Conservation (phyloP, 2,329 filamentous ascomycete species). For the Chrysosporium queenslandicum region DNA sequence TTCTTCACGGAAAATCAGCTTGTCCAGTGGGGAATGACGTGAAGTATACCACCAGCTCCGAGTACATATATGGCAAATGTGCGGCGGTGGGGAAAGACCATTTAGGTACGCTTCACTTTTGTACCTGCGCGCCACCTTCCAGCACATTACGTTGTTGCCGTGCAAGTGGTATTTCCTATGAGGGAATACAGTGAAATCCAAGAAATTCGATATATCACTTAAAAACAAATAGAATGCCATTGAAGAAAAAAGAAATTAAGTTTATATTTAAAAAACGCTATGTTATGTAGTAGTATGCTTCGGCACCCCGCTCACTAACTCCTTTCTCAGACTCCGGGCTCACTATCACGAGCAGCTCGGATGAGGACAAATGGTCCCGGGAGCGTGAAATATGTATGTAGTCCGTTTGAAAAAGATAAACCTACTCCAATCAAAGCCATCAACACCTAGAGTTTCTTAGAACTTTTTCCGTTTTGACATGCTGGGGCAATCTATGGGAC, state of each 20-base stretch:
- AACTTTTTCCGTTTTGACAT: neutral
- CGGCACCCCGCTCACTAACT: neutral
- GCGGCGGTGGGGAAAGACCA: no score
- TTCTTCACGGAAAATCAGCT: no score
- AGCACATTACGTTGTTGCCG: no score
- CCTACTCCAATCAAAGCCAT: neutral
- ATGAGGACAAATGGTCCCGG: neutral
- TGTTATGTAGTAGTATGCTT: constrained; percentile 4
- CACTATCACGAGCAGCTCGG: neutral
- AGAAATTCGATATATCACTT: no score
- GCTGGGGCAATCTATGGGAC: neutral
- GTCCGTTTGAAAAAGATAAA: neutral
- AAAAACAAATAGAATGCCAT: no score
- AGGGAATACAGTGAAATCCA: neutral
- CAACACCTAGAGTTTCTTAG: neutral
- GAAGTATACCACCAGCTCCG: no score
- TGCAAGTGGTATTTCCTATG: no score
- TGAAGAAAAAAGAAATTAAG: constrained; percentile 3
- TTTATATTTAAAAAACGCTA: constrained; percentile 6
- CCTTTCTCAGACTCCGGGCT: neutral
- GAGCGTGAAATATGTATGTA: neutral
- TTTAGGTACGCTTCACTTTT: no score
- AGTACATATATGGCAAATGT: no score
- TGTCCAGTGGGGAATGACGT: no score
- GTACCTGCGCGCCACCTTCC: no score